Evolutionary conservation across 805 yeast species (phyloP).

Genomic region (Zygosaccharomyces kombuchaensis): DNA sequence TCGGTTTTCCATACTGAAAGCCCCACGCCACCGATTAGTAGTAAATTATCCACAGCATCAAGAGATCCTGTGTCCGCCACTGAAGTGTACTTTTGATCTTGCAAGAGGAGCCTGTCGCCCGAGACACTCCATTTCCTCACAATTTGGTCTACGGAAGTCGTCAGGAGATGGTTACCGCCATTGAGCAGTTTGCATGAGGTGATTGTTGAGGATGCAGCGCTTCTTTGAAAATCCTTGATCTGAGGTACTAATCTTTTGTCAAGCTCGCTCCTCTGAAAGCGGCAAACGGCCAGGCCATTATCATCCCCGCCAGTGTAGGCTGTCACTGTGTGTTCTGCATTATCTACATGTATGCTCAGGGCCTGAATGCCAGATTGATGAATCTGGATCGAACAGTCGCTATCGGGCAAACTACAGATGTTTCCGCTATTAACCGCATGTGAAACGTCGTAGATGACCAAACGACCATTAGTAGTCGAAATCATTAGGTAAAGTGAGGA

Average conservation of each 20-base stretch:
- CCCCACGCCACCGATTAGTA: constrained; percentile 79
- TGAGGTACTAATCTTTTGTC: constrained; percentile 13
- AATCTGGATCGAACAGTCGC: constrained; percentile 41
- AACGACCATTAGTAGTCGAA: constrained; percentile 81
- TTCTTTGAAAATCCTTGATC: constrained; percentile 37
- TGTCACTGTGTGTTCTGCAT: constrained; percentile 17
- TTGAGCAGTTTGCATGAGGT: constrained; percentile 51
- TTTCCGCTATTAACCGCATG: not conserved
- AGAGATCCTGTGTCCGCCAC: constrained; percentile 88
- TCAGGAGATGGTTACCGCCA: constrained; percentile 38
- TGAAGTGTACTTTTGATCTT: constrained; percentile 58
- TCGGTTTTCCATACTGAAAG: constrained; percentile 42
- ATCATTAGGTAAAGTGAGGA: constrained; percentile 40
- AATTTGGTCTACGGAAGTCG: constrained; percentile 82
- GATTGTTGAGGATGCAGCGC: constrained; percentile 84
- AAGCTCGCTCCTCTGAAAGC: constrained; percentile 32
- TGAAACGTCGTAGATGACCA: constrained; percentile 58
- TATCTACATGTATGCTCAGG: constrained; percentile 35
- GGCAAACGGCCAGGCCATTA: constrained; percentile 54
- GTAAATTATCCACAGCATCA: constrained; percentile 37
- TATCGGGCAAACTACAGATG: constrained; percentile 9
- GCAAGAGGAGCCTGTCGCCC: constrained; percentile 25
- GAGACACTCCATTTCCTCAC: constrained; percentile 58
- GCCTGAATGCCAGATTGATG: constrained; percentile 87
- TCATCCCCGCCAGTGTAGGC: constrained; percentile 91